A percentile compares a stretch with the other conserved stretches of the same genome.
Conservation (phyloP, 805 yeast species). For the Wickerhamiella brachini region DNA sequence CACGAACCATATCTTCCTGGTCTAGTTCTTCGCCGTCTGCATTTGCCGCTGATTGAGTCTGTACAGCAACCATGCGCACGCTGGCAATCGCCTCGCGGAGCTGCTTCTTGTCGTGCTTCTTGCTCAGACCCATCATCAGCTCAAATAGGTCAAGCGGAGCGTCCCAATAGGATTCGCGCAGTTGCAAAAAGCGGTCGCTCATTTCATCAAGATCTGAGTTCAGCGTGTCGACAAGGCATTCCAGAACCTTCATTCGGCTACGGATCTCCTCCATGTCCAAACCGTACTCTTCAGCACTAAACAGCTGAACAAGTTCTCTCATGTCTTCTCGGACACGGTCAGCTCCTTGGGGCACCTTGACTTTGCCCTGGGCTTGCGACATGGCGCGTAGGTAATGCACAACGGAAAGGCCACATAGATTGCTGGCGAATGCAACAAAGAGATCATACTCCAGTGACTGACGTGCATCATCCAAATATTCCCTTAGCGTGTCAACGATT, state of each 20-base stretch:
- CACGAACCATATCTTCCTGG: slow-evolving; percentile 2
- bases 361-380: slow-evolving; percentile 30
- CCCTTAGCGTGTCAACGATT: slow-evolving; percentile 59
- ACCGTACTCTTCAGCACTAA: slow-evolving; percentile 30
- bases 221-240: slow-evolving; percentile 44
- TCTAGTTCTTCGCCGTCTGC: slow-evolving; percentile 11
- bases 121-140: slow-evolving; percentile 39
- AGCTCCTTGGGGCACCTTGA: slow-evolving; percentile 25
- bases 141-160: slow-evolving; percentile 60
- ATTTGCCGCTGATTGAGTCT: slow-evolving; percentile 6
- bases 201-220: slow-evolving; percentile 36
- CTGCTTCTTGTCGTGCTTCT: slow-evolving; percentile 24
- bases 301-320: slow-evolving; percentile 38
- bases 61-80: slow-evolving; percentile 17
- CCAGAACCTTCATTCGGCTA: slow-evolving; percentile 43
- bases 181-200: slow-evolving; percentile 43
- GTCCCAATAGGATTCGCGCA: slow-evolving; percentile 56
- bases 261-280: slow-evolving; percentile 27
- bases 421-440: slow-evolving; percentile 40
- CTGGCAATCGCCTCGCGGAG: slow-evolving; percentile 23
- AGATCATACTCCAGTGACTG: slow-evolving; percentile 38
- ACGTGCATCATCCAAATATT: slow-evolving; percentile 55
- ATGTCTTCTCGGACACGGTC: slow-evolving; percentile 50
- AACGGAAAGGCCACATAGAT: slow-evolving; percentile 38
- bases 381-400: slow-evolving; percentile 37